Conservation (phyloP, 1,284 basidiomycete species). For the Tilletia indica region DNA sequence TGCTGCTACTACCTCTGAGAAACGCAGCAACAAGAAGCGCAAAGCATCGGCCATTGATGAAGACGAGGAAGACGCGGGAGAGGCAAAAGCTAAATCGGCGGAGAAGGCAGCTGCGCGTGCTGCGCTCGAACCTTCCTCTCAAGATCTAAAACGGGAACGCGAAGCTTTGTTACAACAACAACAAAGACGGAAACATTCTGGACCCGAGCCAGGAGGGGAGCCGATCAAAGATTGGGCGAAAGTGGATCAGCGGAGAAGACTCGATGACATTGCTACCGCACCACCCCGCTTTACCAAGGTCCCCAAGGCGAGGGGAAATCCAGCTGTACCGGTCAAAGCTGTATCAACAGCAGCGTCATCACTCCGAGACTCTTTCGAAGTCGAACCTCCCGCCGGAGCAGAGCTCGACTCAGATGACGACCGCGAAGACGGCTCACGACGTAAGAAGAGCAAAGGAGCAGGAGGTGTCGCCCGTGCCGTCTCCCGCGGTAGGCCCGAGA, state of each 20-base stretch:
- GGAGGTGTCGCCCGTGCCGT: neutral
- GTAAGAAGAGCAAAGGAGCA: neutral
- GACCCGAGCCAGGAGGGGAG: neutral
- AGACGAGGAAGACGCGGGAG: neutral
- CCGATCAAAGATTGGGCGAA: neutral
- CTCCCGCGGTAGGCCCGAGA: neutral
- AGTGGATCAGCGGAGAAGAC: conserved; percentile 1
- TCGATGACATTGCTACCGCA: conserved; percentile 1
- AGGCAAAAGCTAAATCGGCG: neutral
- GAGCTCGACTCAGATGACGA: conserved; percentile 3
- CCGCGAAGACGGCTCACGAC: neutral
- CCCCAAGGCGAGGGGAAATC: neutral
- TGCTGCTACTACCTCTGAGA: conserved; percentile 6
- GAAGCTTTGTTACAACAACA: neutral
- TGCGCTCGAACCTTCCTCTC: neutral
- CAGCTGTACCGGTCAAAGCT: neutral
- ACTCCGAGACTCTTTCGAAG: neutral
- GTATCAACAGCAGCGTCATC: neutral
- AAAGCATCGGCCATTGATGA: neutral
- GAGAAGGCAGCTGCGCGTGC: neutral
- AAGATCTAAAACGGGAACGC: neutral
- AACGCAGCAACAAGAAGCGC: conserved; percentile 12
- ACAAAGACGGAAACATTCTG: neutral
- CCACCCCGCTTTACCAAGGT: neutral
- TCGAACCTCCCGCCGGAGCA: neutral